Evolutionary conservation across 768 basidiomycete genomes (phyloP), one percentile per base, ranked within the genome.

Genomic region (Phylloporus sp.): DNA sequence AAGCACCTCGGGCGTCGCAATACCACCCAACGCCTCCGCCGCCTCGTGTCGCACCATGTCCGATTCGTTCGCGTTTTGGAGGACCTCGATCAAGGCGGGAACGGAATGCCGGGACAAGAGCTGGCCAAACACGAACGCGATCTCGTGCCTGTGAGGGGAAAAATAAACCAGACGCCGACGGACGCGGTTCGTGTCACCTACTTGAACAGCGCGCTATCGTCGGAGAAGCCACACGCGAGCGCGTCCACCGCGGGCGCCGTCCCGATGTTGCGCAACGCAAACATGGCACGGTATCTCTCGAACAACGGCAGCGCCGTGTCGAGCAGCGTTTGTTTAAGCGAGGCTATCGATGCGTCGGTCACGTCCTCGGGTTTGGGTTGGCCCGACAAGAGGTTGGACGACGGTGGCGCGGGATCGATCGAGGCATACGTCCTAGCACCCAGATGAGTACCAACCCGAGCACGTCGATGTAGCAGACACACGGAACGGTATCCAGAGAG

Each of bases 1-100:
- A 27, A 97, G 74, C 4, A 96, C 93, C 44, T 95, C 92, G 0
- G 90, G 89, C 3, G 86, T 91, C 22, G 86, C 94, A 46, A 99
- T 98, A 5, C 95, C 91, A n/a, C 96, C 96, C 0, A 99, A 77
- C 7, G 96, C 96, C 67, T 99, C 96, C 4, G 96, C 96, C 21
- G 95, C 96, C 67, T 99, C 96, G 57, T 99, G 96, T 26, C 96
- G 81, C 9, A 99, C 96, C 95, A 99, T 98, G 46, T 93, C 91
- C 10, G 84, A 84, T 66, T 98, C 96, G 2, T 69, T 61, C 2
- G 64, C 45, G 54, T 92, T 71, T 53, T 79, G 72, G n/a, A 99
- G 74, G 23, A 95, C 89, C 31, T 77, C 67, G 28, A 97, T 63
- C 26, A 99, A 74, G 1, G 88, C 77, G 9, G 94, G 92, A 18